Evolutionary conservation across 768 basidiomycete species (phyloP), one percentile per base, ranked within the genome.

Genomic region (Mrakia frigida): DNA sequence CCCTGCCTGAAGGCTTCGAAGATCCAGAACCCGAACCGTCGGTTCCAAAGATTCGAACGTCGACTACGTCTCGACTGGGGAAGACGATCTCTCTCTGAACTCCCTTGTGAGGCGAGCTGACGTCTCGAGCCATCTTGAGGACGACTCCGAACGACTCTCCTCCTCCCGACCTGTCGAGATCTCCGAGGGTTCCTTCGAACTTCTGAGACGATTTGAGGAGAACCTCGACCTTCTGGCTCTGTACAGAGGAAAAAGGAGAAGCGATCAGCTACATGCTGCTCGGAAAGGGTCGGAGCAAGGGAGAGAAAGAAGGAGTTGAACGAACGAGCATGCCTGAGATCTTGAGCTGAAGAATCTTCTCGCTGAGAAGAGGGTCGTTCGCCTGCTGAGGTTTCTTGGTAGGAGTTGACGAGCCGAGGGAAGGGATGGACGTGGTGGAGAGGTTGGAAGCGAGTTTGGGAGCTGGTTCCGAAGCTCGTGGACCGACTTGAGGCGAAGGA

Each of bases 111-210:
- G 43, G 41, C 28, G 73, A 59, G 6, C 33, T n/a, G 56, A 70
- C 53, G 76, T 79, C 78, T 33, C 73, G 16, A 39, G 77, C 80
- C 31, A 78, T 78, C 21, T 78, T 79, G 56, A 82, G 75, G 14
- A 78, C 77, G 75, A 82, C n/a, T 16, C 74, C 73, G 63, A 81
- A 68, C 68, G 80, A 79, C 63, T 70, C 74, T 3, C 78, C 79
- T 46, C 46, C 69, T 21, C 61, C 61, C 3, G 73, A 43, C 18
- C 76, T 60, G 33, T 77, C 78, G 7, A 79, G 77, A 3, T 77
- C 73, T 3, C 77, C 67, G 61, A 82, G 80, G 63, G 80, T 79
- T 25, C 80, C 81, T n/a, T 39, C 74, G 43, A 77, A 78, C 25
- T 68, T 72, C 6, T 61, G 31, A 0, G 78, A 78, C 5, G 74